Evolutionary conservation across 352 stramenopile genomes (phyloP).

Genomic region (Globisporangium nunn): DNA sequence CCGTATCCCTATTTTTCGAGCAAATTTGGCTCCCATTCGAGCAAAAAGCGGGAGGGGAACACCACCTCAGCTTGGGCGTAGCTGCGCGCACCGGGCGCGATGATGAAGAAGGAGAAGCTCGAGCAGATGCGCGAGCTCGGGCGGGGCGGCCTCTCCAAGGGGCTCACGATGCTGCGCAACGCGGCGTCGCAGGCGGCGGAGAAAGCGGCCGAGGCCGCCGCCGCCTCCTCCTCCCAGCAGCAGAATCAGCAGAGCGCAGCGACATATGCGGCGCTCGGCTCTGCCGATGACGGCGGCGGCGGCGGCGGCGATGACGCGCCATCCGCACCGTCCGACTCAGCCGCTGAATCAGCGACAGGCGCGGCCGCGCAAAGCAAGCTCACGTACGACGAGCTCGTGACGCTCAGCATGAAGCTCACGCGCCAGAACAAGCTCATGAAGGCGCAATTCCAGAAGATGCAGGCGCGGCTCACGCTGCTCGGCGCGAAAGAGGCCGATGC

Average conservation of each 20-base stretch:
- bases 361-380: slow-evolving; percentile 14
- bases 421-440: slow-evolving; percentile 87
- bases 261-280: slow-evolving; percentile 6
- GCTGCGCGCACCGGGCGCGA: neutral
- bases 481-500: slow-evolving; percentile 38
- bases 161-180: slow-evolving; percentile 69
- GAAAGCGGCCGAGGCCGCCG: slow-evolving; percentile 11
- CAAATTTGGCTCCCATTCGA: too few species aligned
- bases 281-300: slow-evolving; percentile 2
- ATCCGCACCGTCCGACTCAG: too few species aligned
- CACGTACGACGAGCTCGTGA: slow-evolving; percentile 79
- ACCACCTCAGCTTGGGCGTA: too few species aligned
- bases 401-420: slow-evolving; percentile 85
- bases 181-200: slow-evolving; percentile 27
- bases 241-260: slow-evolving; percentile 3
- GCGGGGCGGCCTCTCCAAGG: slow-evolving; percentile 62
- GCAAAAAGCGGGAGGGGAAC: too few species aligned
- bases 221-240: neutral
- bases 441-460: slow-evolving; percentile 72
- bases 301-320: neutral
- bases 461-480: slow-evolving; percentile 34
- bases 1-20: too few species aligned
- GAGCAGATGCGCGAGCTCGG: slow-evolving; percentile 86
- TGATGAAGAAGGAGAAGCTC: slow-evolving; percentile 87
- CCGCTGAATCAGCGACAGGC: neutral